Percentiles rank a stretch among this genome's conserved stretches.
phyloP scores from a whole-genome alignment of 2,329 filamentous ascomycete species.

The Purpureocillium takamizusanense region DNA sequence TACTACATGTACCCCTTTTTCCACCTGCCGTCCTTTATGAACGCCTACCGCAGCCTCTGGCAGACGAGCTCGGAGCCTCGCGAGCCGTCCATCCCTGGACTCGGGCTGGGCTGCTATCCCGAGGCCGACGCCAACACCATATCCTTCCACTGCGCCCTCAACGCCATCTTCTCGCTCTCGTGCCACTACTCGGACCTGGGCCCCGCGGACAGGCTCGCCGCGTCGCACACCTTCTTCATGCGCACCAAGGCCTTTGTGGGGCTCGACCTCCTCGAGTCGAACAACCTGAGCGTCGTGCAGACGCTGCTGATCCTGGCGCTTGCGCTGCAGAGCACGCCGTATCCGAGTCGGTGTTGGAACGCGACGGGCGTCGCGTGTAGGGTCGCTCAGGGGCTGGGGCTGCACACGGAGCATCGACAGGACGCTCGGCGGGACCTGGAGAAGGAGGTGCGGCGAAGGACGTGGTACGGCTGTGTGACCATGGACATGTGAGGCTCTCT shows the following conservation, averaged over 20 bases:
- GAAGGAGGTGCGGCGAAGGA: conserved; percentile 23
- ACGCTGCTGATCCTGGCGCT: conserved; percentile 27
- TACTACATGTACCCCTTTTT: conserved; percentile 35
- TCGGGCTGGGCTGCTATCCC: conserved; percentile 21
- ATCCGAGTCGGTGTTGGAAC: conserved; percentile 32
- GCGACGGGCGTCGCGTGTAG: conserved; percentile 18
- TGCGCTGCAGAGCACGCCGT: conserved; percentile 29
- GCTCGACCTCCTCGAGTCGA: conserved; percentile 20
- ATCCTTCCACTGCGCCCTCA: conserved; percentile 24
- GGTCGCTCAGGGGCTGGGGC: conserved; percentile 15
- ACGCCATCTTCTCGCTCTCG: conserved; percentile 25
- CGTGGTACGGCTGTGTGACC: conserved; percentile 29
- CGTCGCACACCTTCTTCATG: conserved; percentile 19
- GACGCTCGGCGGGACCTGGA: conserved; percentile 16
- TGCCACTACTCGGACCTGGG: conserved; percentile 27
- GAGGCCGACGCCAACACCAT: conserved; percentile 18
- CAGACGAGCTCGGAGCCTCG: conserved; percentile 5
- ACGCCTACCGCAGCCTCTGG: conserved; percentile 29
- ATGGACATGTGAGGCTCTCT: conserved; percentile 21
- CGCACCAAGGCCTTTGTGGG: conserved; percentile 21
- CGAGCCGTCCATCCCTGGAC: conserved; percentile 4
- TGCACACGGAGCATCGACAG: conserved; percentile 21
- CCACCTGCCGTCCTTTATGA: conserved; percentile 28
- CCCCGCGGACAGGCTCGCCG: conserved; percentile 10
- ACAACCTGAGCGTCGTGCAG: conserved; percentile 24